These are phyloP conservation scores for Calocybe gambosa DNA, from an alignment of 1,284 basidiomycete genomes.

Conservation along the genomic window DNA sequence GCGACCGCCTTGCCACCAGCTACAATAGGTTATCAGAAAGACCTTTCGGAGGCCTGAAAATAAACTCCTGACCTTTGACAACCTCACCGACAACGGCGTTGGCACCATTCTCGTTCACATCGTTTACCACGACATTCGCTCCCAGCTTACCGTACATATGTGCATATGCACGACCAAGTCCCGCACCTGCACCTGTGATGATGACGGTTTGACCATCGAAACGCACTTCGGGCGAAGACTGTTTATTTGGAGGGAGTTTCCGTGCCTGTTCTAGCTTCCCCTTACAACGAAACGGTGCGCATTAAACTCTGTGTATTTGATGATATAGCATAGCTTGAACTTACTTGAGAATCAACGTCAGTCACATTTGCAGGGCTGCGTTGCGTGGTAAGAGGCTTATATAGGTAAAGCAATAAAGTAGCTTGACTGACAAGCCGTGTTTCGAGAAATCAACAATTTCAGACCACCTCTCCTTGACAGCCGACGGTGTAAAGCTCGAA, in stretches of 20 bases:
- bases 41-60: background rate
- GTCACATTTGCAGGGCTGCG: slow-evolving; percentile 60
- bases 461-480: slow-evolving; percentile 80
- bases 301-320: background rate
- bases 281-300: slow-evolving; percentile 25
- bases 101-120: slow-evolving; percentile 85
- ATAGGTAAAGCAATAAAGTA: background rate
- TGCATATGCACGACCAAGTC: slow-evolving; percentile 90
- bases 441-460: slow-evolving; percentile 81
- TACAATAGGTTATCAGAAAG: slow-evolving; percentile 22
- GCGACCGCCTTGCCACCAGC: slow-evolving; percentile 87
- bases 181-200: slow-evolving; percentile 91
- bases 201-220: slow-evolving; percentile 92
- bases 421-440: slow-evolving; percentile 57
- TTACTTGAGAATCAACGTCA: slow-evolving; percentile 66
- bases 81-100: slow-evolving; percentile 85
- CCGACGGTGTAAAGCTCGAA: slow-evolving; percentile 88
- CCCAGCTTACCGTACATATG: slow-evolving; percentile 88
- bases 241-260: slow-evolving; percentile 65
- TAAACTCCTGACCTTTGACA: slow-evolving; percentile 51
- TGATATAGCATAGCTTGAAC: slow-evolving; percentile 7
- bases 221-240: slow-evolving; percentile 66
- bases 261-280: slow-evolving; percentile 67
- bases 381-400: slow-evolving; percentile 1
- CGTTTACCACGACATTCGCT: slow-evolving; percentile 96